These are phyloP conservation scores for Asterella californica DNA, from an alignment of 225 moss, liverwort and hornwort species.

Conservation along the genomic window DNA sequence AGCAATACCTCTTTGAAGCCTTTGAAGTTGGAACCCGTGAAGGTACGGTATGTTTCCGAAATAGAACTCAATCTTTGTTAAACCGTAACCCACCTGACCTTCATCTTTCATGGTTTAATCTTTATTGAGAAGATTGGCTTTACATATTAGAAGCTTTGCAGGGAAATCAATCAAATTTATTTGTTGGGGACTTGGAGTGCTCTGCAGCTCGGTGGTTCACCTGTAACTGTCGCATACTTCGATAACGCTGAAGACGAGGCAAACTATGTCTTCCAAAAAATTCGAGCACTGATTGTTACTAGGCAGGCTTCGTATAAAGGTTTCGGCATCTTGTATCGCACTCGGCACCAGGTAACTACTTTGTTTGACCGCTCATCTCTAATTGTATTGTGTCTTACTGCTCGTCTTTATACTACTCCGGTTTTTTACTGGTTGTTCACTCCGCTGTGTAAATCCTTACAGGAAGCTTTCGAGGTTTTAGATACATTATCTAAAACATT, in stretches of 20 bases:
- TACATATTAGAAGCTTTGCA: not conserved
- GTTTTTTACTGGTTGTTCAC: no score
- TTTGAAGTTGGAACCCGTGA: conserved; percentile 29
- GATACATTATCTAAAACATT: no score
- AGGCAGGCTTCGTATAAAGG: conserved; percentile 28
- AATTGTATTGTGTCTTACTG: not conserved
- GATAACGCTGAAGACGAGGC: conserved; percentile 29
- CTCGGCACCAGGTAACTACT: conserved; percentile 33
- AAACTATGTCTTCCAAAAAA: conserved; percentile 25
- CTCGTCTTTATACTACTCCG: not conserved
- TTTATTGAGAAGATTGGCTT: not conserved
- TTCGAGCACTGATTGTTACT: conserved; percentile 20
- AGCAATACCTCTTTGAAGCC: conserved; percentile 18
- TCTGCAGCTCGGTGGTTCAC: conserved; percentile 33
- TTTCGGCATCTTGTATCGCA: conserved; percentile 46
- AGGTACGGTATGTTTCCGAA: conserved; percentile 18
- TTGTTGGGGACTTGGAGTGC: not conserved
- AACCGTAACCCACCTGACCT: not conserved
- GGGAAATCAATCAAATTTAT: not conserved
- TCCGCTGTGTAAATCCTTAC: no score
- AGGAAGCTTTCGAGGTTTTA: no score
- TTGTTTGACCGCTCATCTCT: not conserved
- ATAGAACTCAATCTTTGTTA: not conserved
- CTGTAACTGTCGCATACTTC: conserved; percentile 28
- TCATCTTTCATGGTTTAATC: not conserved